Evolutionary conservation across 805 yeast species (phyloP).

Genomic region (Zygoascus biomembranicola): DNA sequence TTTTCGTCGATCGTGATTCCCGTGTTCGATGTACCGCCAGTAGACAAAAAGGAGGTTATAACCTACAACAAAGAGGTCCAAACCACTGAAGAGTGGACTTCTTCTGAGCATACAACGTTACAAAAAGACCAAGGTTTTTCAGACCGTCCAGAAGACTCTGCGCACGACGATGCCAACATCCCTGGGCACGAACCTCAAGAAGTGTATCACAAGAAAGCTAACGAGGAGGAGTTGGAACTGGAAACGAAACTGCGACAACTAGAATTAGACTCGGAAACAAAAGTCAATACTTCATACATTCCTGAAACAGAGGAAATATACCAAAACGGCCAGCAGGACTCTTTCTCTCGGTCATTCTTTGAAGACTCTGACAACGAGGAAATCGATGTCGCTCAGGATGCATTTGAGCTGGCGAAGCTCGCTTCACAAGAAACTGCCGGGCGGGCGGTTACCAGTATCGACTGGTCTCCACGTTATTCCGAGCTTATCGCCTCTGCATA

Average conservation of each 20-base stretch:
- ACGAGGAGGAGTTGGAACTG: conserved; percentile 1
- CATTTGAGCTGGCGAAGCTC: conserved; percentile 15
- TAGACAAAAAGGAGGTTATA: conserved; percentile 4
- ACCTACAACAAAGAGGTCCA: conserved; percentile 26
- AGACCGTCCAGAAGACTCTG: background rate
- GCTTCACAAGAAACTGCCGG: conserved; percentile 14
- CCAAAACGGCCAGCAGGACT: conserved; percentile 5
- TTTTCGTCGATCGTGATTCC: conserved; percentile 2
- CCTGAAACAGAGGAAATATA: conserved; percentile 14
- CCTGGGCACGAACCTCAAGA: background rate
- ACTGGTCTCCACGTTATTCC: conserved; percentile 29
- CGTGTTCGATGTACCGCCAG: conserved; percentile 7
- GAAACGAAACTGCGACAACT: conserved; percentile 2
- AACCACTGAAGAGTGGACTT: conserved; percentile 16
- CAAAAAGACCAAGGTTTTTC: background rate
- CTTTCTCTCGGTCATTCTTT: conserved; percentile 1
- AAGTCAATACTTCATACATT: conserved; percentile 6
- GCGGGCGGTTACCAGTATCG: conserved; percentile 28
- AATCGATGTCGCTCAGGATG: background rate
- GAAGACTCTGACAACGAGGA: conserved; percentile 1
- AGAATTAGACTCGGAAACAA: conserved; percentile 5
- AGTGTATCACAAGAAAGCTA: background rate
- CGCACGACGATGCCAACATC: background rate
- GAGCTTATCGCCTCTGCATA: conserved; percentile 31
- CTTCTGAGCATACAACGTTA: background rate